phyloP scores from a whole-genome alignment of 148 eudicot genomes.

The Chenopodium suecicum region DNA sequence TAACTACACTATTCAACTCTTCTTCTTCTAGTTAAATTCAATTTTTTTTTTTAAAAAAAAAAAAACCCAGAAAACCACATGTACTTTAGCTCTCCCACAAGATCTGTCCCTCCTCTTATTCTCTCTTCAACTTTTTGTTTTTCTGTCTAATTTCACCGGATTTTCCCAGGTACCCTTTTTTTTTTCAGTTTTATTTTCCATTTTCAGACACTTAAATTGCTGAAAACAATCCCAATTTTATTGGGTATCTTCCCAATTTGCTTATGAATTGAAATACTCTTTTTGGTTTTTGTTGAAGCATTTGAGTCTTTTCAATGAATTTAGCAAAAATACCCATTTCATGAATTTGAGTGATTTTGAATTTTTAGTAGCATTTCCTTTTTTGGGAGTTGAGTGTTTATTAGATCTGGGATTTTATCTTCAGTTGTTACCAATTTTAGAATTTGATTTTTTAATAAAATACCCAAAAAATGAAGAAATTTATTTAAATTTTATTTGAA shows the following conservation, averaged over 20 bases:
- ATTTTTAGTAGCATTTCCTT: conserved; percentile 16
- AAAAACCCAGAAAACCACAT: conserved; percentile 16
- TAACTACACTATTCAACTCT: not conserved
- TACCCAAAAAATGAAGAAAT: too few species aligned
- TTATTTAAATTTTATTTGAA: too few species aligned
- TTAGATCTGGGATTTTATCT: conserved; percentile 40
- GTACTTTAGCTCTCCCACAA: conserved; percentile 23
- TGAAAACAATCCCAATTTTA: too few species aligned
- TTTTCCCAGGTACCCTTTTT: conserved; percentile 2
- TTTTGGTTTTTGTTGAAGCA: not conserved
- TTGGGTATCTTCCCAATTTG: too few species aligned
- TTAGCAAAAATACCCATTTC: not conserved
- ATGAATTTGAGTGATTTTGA: conserved; percentile 19
- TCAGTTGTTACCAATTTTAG: conserved; percentile 9
- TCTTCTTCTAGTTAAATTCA: not conserved
- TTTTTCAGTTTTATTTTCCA: not conserved
- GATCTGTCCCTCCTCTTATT: conserved; percentile 20
- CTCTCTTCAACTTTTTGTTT: conserved; percentile 4
- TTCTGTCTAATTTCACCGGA: not conserved
- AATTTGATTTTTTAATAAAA: too few species aligned
- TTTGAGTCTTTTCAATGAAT: not conserved
- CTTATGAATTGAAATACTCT: too few species aligned
- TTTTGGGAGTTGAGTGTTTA: conserved; percentile 13
- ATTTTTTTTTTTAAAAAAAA: not conserved
- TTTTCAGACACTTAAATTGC: not conserved